phyloP scores from a whole-genome alignment of 2,329 filamentous ascomycete genomes.

The Aspergillus tamarii region DNA sequence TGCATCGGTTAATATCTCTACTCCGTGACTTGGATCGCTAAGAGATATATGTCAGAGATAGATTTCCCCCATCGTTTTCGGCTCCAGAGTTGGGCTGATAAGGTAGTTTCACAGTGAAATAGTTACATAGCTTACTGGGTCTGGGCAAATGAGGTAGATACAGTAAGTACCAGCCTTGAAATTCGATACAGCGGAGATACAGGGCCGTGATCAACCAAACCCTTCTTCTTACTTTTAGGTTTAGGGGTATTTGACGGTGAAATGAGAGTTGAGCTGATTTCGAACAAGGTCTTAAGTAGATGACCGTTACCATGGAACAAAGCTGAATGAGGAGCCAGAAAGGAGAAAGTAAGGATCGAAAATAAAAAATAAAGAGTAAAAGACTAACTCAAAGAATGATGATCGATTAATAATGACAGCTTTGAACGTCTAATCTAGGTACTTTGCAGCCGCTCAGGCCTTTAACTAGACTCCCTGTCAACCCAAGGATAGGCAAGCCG shows the following conservation, averaged over 20 bases:
- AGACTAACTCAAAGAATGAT: neutral
- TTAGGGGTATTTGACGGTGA: neutral
- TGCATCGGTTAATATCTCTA: neutral
- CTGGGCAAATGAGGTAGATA: neutral
- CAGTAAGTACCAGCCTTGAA: neutral
- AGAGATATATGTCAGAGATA: neutral
- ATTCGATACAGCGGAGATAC: neutral
- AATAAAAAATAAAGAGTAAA: neutral
- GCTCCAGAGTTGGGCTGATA: neutral
- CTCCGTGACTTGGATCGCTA: neutral
- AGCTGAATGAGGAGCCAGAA: neutral
- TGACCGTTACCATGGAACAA: neutral
- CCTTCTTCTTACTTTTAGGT: neutral
- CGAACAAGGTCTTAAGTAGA: constrained; percentile 2
- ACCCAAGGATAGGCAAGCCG: constrained; percentile 1
- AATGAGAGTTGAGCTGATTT: neutral
- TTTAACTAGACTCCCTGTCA: constrained; percentile 1
- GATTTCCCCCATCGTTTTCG: neutral
- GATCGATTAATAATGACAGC: neutral
- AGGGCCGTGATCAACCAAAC: neutral
- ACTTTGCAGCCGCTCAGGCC: constrained; percentile 3
- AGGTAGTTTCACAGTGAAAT: neutral
- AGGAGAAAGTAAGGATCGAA: neutral
- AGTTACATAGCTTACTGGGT: neutral
- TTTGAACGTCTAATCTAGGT: neutral